Evolutionary conservation across 306 rosid genomes (phyloP), one percentile per base, ranked within the genome.

Genomic region (Trifolium dubium): DNA sequence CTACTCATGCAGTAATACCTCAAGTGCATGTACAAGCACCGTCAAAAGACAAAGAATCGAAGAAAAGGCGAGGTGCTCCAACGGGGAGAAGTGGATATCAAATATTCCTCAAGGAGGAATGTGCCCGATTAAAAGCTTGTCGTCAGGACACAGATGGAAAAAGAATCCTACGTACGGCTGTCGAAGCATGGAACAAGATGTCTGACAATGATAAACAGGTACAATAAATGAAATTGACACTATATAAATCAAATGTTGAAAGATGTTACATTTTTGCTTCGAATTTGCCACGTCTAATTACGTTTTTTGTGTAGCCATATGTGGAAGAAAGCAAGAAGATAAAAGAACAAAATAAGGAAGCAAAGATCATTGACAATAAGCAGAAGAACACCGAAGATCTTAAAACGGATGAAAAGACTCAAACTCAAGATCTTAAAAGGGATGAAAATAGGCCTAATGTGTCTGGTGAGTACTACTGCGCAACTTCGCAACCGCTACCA

Each of bases 21-120:
- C 55, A 11, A 4, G 71, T 70, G 69, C 8, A 70, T 72, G 74
- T 64, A 15, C 75, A 6, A 5, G 1, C 64, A 31, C 29, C 78
- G 35, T 17, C 73, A 0, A 46, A 80, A 4, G 60, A 32, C 47
- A 80, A 69, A 68, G 56, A 69, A 77, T 55, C 0, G 66, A 84
- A 81, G 69, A 84, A 74, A 59, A 61, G 73, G 1, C 17, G 46
- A 14, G 81, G 82, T 37, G 37, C 62, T 56, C 70, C 77, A 0
- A 9, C 0, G 1, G 67, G 79, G 47, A 62, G 8, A 10, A 84
- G 73, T 70, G 76, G 79, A 28, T 84, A 84, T 66, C 83, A 84
- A 18, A 81, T 80, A 30, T 84, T 84, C 79, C 30, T 84, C 59
- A 84, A 74, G 79, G 34, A 81, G 3, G 88, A 84, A 78, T 81